These are phyloP conservation scores for Boletus vermiculosoides DNA, from an alignment of 768 basidiomycete genomes.

Conservation along the genomic window DNA sequence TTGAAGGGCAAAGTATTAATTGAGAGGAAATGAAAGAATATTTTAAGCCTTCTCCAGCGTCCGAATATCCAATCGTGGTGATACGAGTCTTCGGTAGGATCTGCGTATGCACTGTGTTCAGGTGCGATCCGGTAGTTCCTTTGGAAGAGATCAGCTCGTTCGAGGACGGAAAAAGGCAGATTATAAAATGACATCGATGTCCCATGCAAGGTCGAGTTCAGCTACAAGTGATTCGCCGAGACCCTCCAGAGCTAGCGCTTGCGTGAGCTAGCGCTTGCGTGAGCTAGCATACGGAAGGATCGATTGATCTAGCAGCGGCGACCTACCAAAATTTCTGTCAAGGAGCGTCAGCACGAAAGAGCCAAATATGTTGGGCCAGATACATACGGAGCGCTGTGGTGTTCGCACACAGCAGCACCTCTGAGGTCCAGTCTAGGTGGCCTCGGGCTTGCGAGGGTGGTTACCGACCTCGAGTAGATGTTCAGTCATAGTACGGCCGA, in stretches of 20 bases:
- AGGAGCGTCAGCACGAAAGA: neutral
- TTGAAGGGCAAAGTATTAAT: neutral
- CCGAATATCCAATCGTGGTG: neutral
- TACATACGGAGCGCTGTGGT: neutral
- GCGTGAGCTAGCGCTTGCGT: neutral
- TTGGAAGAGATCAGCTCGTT: neutral
- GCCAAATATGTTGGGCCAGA: too few species aligned
- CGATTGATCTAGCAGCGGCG: neutral
- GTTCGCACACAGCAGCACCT: neutral
- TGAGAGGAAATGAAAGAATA: neutral
- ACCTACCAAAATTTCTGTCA: neutral
- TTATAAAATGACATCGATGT: neutral
- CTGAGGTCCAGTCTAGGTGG: too few species aligned
- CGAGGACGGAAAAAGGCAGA: neutral
- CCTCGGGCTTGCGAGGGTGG: too few species aligned
- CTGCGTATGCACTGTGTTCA: neutral
- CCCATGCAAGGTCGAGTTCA: neutral
- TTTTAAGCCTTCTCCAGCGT: neutral
- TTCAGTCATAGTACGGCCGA: neutral
- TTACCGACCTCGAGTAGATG: neutral
- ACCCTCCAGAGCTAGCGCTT: neutral
- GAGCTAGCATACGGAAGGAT: neutral
- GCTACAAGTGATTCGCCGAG: neutral
- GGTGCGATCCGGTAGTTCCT: neutral
- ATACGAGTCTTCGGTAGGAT: conserved; percentile 1